Evolutionary conservation across 192 early-diverging fungal genomes (phyloP), one percentile per base, ranked within the genome.

Genomic region (Ambispora gerdemannii): DNA sequence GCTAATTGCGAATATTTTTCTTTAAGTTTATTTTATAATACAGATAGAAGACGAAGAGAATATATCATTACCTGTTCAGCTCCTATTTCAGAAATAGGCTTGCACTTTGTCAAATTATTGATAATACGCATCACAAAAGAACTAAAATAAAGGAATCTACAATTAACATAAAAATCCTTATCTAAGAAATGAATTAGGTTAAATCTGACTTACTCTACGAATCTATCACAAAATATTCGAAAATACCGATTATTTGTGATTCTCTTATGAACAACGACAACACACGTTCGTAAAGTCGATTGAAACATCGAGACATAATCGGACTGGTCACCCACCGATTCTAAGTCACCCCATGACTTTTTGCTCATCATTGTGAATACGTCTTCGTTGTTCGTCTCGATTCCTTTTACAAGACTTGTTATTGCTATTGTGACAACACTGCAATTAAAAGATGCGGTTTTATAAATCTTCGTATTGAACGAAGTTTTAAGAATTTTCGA

Each of bases 261-360:
- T 20, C 79, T 75, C 25, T 80, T 81, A 43, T 89, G 81, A 6
- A 92, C 81, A 4, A 83, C 72, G 8, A 80, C 78, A 4, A 91
- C 80, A 50, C 81, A 82, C 0, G 80, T 71, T 22, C 76, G 77
- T 2, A 97, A 72, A 7, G 81, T 81, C 1, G 75, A 78, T 34
- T 88, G 87, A 11, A 93, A 83, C 66, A 82, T 67, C 3, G 86
- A 81, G 11, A 99, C 86, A 75, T 96, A 95, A 47, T 85, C 88
- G 0, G 92, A 94, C 75, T 99, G 97, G 77, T 99, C 97, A 11
- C 95, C 97, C 19, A 98, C 95, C 8, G 87, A 81, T 61, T 93
- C 89, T 56, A 98, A 69, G 0, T 82, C 84, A 4, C 81, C 87
- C 95, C 97, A 99, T 2, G 84, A 83, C 11, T 89, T 78, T 67